Evolutionary conservation across 2,329 filamentous ascomycete species (phyloP).

Genomic region (Byssothecium circinans): DNA sequence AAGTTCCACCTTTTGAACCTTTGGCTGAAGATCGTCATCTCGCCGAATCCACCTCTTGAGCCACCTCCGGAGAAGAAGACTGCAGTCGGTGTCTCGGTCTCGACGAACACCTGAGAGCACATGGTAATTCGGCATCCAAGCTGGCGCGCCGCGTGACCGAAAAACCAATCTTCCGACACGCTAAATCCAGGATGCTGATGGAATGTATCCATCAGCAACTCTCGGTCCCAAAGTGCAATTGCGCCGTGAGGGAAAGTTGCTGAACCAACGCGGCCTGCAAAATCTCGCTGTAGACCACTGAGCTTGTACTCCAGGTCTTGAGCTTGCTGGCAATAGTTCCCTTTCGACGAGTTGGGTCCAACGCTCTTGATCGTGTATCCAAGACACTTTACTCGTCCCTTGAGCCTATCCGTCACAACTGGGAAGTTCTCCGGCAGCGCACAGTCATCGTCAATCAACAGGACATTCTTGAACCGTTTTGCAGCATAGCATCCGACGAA

Average conservation of each 20-base stretch:
- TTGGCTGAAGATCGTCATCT: constrained; percentile 57
- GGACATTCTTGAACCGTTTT: constrained; percentile 49
- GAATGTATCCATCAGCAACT: constrained; percentile 52
- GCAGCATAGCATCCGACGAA: constrained; percentile 54
- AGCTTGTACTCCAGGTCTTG: constrained; percentile 59
- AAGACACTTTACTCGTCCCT: constrained; percentile 48
- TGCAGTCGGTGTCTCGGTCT: constrained; percentile 52
- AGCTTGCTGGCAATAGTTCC: constrained; percentile 49
- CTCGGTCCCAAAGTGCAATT: constrained; percentile 53
- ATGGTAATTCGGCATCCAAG: constrained; percentile 52
- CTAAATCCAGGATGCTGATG: constrained; percentile 54
- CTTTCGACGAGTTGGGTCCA: constrained; percentile 41
- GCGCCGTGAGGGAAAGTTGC: constrained; percentile 56
- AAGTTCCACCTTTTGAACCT: constrained; percentile 57
- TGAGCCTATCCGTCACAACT: constrained; percentile 49
- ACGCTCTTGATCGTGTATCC: constrained; percentile 55
- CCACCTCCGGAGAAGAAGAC: constrained; percentile 48
- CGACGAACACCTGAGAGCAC: constrained; percentile 55
- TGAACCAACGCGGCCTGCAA: constrained; percentile 50
- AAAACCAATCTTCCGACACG: constrained; percentile 57
- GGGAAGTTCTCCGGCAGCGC: constrained; percentile 53
- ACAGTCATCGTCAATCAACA: constrained; percentile 56
- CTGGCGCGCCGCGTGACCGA: constrained; percentile 51
- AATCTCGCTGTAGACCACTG: constrained; percentile 50
- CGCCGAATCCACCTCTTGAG: constrained; percentile 53